A percentile compares a stretch with the other conserved stretches of the same genome.
Evolutionary conservation across 345 rosid genomes (phyloP).

Genomic region (Tarenaya hassleriana): DNA sequence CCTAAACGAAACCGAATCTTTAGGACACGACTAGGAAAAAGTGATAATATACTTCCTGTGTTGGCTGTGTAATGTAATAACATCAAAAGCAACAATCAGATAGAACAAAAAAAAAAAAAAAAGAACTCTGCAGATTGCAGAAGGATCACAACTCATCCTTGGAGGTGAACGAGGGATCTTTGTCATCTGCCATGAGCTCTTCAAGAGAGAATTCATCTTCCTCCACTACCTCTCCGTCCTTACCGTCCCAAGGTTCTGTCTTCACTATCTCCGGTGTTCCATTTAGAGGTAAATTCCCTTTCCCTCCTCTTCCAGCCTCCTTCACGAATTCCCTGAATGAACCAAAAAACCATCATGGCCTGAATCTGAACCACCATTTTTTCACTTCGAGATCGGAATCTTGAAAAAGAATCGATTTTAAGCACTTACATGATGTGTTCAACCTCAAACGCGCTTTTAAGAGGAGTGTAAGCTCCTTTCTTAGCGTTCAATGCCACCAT

Average conservation of each 20-base stretch:
- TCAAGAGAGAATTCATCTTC: slow-evolving; percentile 95
- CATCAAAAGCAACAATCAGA: no score
- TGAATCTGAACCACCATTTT: slow-evolving; percentile 3
- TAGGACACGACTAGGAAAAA: no score
- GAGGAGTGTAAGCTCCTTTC: slow-evolving; percentile 94
- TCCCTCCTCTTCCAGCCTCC: slow-evolving; percentile 90
- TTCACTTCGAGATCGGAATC: background rate
- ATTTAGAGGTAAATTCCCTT: slow-evolving; percentile 73
- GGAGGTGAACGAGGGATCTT: slow-evolving; percentile 8
- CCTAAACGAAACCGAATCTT: no score
- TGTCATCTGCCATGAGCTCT: slow-evolving; percentile 74
- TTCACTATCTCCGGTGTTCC: slow-evolving; percentile 46
- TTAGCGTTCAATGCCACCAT: slow-evolving; percentile 88
- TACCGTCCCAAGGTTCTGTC: slow-evolving; percentile 86
- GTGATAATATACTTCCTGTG: no score
- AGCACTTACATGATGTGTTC: slow-evolving; percentile 67
- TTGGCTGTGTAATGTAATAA: no score
- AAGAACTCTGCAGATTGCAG: no score
- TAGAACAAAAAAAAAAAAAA: no score
- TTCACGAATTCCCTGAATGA: slow-evolving; percentile 78
- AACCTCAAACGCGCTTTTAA: slow-evolving; percentile 89
- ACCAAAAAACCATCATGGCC: slow-evolving; percentile 4
- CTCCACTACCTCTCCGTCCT: slow-evolving; percentile 75
- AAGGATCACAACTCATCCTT: slow-evolving; percentile 72
- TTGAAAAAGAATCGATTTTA: background rate